Base-by-base conservation (phyloP, 2,329 filamentous ascomycete species). In the Calonectria pseudoturangicola region DNA sequence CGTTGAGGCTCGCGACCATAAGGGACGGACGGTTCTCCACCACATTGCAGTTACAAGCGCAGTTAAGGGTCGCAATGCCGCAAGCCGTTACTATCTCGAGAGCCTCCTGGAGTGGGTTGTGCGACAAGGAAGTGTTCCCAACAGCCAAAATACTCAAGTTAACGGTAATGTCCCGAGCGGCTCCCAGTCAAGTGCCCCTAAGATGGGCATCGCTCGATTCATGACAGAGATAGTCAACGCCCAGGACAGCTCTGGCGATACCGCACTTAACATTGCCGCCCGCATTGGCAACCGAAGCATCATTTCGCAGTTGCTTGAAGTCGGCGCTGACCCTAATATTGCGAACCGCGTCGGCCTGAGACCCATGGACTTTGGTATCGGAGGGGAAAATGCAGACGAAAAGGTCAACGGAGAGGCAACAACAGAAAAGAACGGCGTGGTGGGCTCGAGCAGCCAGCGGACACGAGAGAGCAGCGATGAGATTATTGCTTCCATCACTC, bases 191-290 rank as follows among this genome's bases (percentile, higher is more conserved):
- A 65, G 68, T 15, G 85, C 85, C 50, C 93, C 91, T 68, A 94
- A 90, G 74, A 97, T 98, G 84, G 95, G 94, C 28, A 89, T 99
- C 66, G 96, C 95, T 36, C 92, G 95, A 45, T 99, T 99, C 85
- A 97, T 99, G 91, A 95, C 94, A 62, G 96, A 98, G 81, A 97
- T 99, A 83, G 96, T 99, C 73, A 98, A 99, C 79, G 93, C 96
- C 0, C 94, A 96, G 79, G 97, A 99, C 83, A 95, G 96, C 79
- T 94, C 94, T 41, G 97, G 97, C 0, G 98, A 99, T 81, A 99
- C 97, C 0, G 97, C 97, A 0, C 88, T 99, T 25, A 98, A 98
- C 78, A 93, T 98, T 74, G 97, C 96, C 2, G 96, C 97, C 2
- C 90, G 97, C 73, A 98, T 98, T 77, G 95, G 95, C 27, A 98